Evolutionary conservation across 2,329 filamentous ascomycete species (phyloP), one percentile per base, ranked within the genome.

Genomic region (Fonsecaea pedrosoi): DNA sequence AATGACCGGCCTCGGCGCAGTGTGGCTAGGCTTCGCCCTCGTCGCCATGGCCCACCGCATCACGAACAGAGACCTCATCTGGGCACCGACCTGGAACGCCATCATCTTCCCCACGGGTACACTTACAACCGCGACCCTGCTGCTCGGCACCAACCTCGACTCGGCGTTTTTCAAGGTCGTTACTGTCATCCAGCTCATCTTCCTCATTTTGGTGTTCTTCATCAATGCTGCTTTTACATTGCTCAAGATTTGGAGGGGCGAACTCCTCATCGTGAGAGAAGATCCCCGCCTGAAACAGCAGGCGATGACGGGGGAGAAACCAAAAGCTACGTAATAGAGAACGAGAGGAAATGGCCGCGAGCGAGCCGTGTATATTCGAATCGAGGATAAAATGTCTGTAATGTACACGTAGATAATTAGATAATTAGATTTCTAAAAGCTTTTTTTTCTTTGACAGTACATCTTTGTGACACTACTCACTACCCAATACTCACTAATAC

Each of bases 11-110:
- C 76, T 78, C 54, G 78, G 75, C 0, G 76, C 77, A 3, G 80
- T 82, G 45, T 82, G 79, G 80, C 79, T 78, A 77, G 66, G 72
- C n/a, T 78, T 82, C 65, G 78, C 78, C 1, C 70, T 79, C 7
- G 65, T 61, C 32, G 65, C 57, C 35, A 68, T 72, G 66, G 18
- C 68, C 15, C 57, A 67, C 15, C 54, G 70, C 7, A 64, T 65
- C 12, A 32, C 57, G 4, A 59, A 65, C 30, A 18, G 55, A n/a
- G 30, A 72, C 54, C 38, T 72, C 35, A 50, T 21, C 9, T 70
- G 68, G 68, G 62, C 65, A 6, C 70, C 68, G 35, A 61, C 66
- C 10, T 72, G 70, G 70, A 70, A 69, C 35, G 64, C 66, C 15
- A 66, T 69, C 48, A 72, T 72, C 25, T 72, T 72, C 64, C 70